A percentile compares a stretch with the other conserved stretches of the same genome.
Conservation (phyloP, 2,329 filamentous ascomycete species). For the Talaromyces albobiverticillius region DNA sequence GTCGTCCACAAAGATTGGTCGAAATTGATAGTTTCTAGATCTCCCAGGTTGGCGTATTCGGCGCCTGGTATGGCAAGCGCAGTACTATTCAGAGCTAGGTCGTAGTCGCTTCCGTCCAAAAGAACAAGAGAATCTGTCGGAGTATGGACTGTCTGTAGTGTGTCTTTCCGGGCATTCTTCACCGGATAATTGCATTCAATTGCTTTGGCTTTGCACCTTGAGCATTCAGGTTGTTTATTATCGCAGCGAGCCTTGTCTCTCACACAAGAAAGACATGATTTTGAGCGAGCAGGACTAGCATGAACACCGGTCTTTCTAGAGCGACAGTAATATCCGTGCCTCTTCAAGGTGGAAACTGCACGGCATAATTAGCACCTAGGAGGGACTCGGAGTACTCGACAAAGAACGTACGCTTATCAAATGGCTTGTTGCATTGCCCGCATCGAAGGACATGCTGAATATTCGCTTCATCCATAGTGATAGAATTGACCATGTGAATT, state of each 20-base stretch:
- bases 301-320: constrained; percentile 29
- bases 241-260: constrained; percentile 40
- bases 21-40: too few relatives aligned
- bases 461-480: too few relatives aligned
- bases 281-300: constrained; percentile 21
- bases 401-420: constrained; percentile 37
- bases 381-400: constrained; percentile 10
- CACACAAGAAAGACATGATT: constrained; percentile 39
- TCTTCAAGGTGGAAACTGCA: constrained; percentile 41
- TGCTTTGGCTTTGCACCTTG: constrained; percentile 35
- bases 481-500: too few relatives aligned
- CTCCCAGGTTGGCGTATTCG: too few relatives aligned
- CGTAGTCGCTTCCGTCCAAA: too few relatives aligned
- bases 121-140: too few relatives aligned
- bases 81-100: too few relatives aligned
- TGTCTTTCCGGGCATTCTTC: too few relatives aligned
- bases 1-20: too few relatives aligned
- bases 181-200: constrained; percentile 37
- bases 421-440: constrained; percentile 40
- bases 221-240: constrained; percentile 35
- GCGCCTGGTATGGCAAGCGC: too few relatives aligned
- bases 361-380: constrained; percentile 21
- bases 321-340: constrained; percentile 47
- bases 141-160: too few relatives aligned
- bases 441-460: constrained; percentile 40